A percentile compares a stretch with the other conserved stretches of the same genome.
phyloP scores from a whole-genome alignment of 176 grass and related monocot species.

The bread wheat (Triticum aestivum) region DNA sequence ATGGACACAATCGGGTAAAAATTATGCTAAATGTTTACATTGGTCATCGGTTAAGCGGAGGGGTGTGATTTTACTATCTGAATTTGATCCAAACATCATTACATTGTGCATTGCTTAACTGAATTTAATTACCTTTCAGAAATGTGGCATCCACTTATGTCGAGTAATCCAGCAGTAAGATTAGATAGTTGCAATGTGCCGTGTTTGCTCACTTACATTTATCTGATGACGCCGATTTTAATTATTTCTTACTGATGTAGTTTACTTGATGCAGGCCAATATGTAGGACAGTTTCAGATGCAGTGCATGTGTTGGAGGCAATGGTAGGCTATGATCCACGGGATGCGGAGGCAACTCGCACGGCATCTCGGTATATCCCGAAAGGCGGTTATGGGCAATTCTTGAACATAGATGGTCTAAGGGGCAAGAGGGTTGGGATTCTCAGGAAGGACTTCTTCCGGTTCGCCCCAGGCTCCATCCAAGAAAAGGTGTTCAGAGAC shows the following conservation, averaged over 20 bases:
- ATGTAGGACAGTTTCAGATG: constrained; percentile 74
- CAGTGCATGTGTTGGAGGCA: constrained; percentile 65
- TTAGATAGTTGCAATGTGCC: background rate
- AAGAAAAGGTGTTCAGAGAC: constrained; percentile 53
- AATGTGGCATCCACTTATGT: background rate
- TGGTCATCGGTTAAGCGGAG: background rate
- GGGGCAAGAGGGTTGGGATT: constrained; percentile 71
- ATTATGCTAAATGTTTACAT: background rate
- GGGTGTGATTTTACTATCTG: background rate
- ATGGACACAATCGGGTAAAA: constrained; percentile 84
- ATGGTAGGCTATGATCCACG: constrained; percentile 65
- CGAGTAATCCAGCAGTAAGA: background rate
- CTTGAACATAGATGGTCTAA: constrained; percentile 57
- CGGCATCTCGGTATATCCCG: constrained; percentile 63
- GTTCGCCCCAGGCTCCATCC: constrained; percentile 34
- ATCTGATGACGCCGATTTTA: background rate
- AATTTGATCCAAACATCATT: background rate
- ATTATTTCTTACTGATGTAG: background rate
- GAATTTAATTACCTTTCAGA: background rate
- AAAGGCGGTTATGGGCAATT: constrained; percentile 64
- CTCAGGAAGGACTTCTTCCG: constrained; percentile 59
- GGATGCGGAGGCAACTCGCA: constrained; percentile 51
- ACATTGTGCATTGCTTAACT: background rate
- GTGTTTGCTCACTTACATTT: background rate
- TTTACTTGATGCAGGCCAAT: constrained; percentile 50